These are phyloP conservation scores for Candida khao-thaluensis DNA, from an alignment of 805 yeast species.

Conservation along the genomic window DNA sequence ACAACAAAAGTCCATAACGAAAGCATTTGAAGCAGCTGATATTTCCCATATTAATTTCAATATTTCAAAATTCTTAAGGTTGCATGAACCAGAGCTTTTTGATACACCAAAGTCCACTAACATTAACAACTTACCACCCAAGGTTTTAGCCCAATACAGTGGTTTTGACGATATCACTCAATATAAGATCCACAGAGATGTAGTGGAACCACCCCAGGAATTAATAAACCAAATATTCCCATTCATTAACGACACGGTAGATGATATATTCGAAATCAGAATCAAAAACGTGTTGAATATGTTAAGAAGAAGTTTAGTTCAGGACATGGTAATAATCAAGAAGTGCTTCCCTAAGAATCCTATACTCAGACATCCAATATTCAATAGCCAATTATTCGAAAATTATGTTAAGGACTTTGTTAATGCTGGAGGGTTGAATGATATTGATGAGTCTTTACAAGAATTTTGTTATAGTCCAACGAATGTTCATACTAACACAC, in stretches of 20 bases:
- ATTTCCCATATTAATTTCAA: conserved; percentile 16
- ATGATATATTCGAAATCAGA: conserved; percentile 13
- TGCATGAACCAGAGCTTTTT: conserved; percentile 14
- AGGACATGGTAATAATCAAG: conserved; percentile 30
- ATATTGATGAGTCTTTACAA: not conserved
- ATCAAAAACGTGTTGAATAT: conserved; percentile 17
- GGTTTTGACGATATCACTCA: conserved; percentile 22
- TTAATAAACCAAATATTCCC: conserved; percentile 29
- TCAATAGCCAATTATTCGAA: conserved; percentile 20
- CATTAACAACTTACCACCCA: conserved; percentile 15
- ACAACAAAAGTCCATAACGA: conserved; percentile 26
- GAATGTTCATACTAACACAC: conserved; percentile 2
- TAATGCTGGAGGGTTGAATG: conserved; percentile 11
- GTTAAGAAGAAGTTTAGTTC: conserved; percentile 25
- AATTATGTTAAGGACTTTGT: conserved; percentile 14
- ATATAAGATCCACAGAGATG: conserved; percentile 20
- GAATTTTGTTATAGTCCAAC: not conserved
- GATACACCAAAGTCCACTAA: conserved; percentile 12
- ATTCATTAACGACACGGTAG: conserved; percentile 19
- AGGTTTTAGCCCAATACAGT: conserved; percentile 18
- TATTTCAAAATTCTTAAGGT: conserved; percentile 19
- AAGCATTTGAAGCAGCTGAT: conserved; percentile 19
- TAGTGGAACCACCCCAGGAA: conserved; percentile 25
- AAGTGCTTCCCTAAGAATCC: conserved; percentile 23
- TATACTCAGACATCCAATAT: conserved; percentile 25